Percentiles rank a stretch among this genome's conserved stretches.
Evolutionary conservation across 257 asterid species (phyloP).

Genomic region (Lithospermum erythrorhizon): DNA sequence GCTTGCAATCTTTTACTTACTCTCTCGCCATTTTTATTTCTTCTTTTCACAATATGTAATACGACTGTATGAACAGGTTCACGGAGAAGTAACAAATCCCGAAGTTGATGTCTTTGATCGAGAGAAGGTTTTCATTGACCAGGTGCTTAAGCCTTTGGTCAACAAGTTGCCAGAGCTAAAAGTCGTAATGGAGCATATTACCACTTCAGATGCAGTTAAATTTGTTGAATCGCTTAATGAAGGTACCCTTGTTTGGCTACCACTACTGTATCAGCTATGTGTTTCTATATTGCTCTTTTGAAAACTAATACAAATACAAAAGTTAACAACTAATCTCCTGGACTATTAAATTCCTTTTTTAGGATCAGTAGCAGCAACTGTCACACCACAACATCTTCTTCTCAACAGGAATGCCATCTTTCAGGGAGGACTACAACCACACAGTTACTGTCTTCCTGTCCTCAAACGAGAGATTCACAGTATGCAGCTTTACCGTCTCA

Average conservation of each 20-base stretch:
- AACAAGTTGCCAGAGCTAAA: conserved; percentile 62
- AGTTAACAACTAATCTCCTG: neutral
- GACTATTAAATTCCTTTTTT: neutral
- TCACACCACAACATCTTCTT: conserved; percentile 93
- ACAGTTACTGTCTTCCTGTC: conserved; percentile 86
- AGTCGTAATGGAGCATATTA: conserved; percentile 94
- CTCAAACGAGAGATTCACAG: conserved; percentile 86
- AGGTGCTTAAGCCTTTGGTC: conserved; percentile 55
- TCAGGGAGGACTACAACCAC: conserved; percentile 92
- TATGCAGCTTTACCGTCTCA: conserved; percentile 21
- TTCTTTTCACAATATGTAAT: neutral
- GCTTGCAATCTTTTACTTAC: too few relatives aligned
- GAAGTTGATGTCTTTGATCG: conserved; percentile 89
- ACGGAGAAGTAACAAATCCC: conserved; percentile 84
- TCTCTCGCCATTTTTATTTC: too few relatives aligned
- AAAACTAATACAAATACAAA: neutral
- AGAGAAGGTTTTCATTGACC: conserved; percentile 78
- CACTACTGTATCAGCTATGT: neutral
- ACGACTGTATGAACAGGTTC: conserved; percentile 43
- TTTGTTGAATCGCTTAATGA: conserved; percentile 73
- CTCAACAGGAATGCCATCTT: conserved; percentile 86
- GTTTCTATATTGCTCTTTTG: neutral
- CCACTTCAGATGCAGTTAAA: conserved; percentile 77
- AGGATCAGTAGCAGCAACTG: conserved; percentile 94
- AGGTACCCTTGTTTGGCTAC: conserved; percentile 24